Percentiles rank a stretch among this genome's conserved stretches.
These are phyloP conservation scores for Lantana camara DNA, from an alignment of 257 asterid species.

Conservation along the genomic window DNA sequence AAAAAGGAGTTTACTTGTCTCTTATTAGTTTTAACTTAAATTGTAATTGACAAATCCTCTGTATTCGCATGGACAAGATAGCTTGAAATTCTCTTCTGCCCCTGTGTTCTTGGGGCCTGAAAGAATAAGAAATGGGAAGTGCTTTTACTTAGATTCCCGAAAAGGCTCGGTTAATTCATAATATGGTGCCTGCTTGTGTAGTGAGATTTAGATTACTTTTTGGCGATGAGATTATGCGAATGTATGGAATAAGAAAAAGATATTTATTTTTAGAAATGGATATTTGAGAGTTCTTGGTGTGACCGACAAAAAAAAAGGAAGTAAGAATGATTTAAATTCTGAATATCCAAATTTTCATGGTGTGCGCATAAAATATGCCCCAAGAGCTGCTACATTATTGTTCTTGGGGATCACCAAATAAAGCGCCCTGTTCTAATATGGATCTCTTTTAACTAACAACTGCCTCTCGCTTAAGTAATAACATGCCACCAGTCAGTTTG, in stretches of 20 bases:
- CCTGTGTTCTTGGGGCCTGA: no score
- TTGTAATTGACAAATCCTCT: neutral
- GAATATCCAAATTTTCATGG: neutral
- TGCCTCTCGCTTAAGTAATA: conserved; percentile 16
- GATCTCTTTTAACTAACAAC: neutral
- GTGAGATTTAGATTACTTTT: neutral
- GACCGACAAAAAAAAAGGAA: no score
- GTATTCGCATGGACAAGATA: conserved; percentile 1
- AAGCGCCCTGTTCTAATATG: conserved; percentile 4
- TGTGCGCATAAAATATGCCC: neutral
- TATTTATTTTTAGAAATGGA: neutral
- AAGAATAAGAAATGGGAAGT: no score
- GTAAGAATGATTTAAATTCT: neutral
- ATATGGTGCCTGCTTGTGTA: neutral
- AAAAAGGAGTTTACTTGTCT: neutral
- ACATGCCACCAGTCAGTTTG: conserved; percentile 8
- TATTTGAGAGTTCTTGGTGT: no score
- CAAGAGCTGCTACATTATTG: conserved; percentile 1
- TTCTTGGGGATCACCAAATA: neutral
- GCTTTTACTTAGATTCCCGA: neutral
- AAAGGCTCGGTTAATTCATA: neutral
- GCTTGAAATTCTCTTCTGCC: neutral
- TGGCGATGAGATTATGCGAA: neutral
- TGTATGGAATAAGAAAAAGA: neutral
- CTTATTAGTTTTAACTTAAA: neutral